These are phyloP conservation scores for Xylariaceae sp. DNA, from an alignment of 2,329 filamentous ascomycete genomes.

Conservation along the genomic window DNA sequence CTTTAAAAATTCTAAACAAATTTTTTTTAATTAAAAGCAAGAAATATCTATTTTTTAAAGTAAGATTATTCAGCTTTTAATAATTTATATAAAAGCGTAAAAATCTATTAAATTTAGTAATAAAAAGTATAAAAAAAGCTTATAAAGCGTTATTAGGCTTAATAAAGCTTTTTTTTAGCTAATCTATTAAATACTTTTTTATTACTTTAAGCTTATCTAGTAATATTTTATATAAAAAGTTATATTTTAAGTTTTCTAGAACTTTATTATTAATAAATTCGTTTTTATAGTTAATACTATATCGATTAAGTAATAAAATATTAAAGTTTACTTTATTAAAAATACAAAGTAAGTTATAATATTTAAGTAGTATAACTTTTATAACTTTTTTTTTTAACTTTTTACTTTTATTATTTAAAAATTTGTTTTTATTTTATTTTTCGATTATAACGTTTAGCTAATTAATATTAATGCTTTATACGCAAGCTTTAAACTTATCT, in stretches of 20 bases:
- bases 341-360: too few species aligned
- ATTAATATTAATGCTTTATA: too few species aligned
- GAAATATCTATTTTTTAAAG: background rate
- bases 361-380: too few species aligned
- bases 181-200: background rate
- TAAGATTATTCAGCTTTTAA: background rate
- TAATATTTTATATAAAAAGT: too few species aligned
- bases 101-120: background rate
- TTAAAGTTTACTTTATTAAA: background rate
- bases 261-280: background rate
- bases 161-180: background rate
- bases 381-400: too few species aligned
- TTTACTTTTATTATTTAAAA: too few species aligned
- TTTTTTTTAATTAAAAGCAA: background rate
- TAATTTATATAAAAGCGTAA: background rate
- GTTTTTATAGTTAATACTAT: background rate
- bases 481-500: background rate
- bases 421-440: too few species aligned
- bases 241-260: background rate
- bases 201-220: background rate
- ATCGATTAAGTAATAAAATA: background rate
- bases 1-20: background rate
- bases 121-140: background rate
- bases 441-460: too few species aligned
- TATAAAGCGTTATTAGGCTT: background rate